A percentile compares a stretch with the other conserved stretches of the same genome.
Evolutionary conservation across 345 rosid genomes (phyloP).

Genomic region (Rhizophora apiculata): DNA sequence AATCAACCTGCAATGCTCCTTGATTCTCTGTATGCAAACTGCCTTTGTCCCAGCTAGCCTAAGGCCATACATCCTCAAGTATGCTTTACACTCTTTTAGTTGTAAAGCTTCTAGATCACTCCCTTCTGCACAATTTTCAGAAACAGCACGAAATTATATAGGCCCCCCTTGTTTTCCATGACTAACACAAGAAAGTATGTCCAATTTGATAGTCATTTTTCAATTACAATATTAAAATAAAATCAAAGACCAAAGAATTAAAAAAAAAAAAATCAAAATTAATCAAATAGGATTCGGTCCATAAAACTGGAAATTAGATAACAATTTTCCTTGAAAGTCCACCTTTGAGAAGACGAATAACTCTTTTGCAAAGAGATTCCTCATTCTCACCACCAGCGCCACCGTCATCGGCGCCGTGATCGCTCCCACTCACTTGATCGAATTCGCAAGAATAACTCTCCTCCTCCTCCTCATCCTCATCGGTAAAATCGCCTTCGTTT

Average conservation of each 20-base stretch:
- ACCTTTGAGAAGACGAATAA: slow-evolving; percentile 46
- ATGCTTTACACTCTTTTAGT: slow-evolving; percentile 46
- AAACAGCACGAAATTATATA: slow-evolving; percentile 12
- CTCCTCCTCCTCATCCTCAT: neutral
- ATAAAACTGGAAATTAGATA: neutral
- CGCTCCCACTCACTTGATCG: slow-evolving; percentile 12
- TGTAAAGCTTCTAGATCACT: slow-evolving; percentile 34
- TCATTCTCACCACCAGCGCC: slow-evolving; percentile 17
- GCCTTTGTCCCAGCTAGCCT: slow-evolving; percentile 48
- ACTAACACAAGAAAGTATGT: no score
- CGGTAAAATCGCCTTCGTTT: slow-evolving; percentile 16
- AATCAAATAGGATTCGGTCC: neutral
- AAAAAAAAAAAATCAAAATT: no score
- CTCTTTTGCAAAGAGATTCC: slow-evolving; percentile 39
- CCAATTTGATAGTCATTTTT: no score
- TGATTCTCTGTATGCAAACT: slow-evolving; percentile 43
- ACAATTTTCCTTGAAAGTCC: neutral
- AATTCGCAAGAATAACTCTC: neutral
- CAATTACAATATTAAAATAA: no score
- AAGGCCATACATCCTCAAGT: slow-evolving; percentile 47
- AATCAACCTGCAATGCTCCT: slow-evolving; percentile 54
- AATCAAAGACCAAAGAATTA: no score
- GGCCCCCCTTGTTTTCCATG: no score
- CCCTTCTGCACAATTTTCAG: slow-evolving; percentile 30
- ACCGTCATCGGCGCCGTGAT: slow-evolving; percentile 25